These are phyloP conservation scores for Xylona heveae DNA, from an alignment of 495 filamentous ascomycete genomes.

Conservation along the genomic window DNA sequence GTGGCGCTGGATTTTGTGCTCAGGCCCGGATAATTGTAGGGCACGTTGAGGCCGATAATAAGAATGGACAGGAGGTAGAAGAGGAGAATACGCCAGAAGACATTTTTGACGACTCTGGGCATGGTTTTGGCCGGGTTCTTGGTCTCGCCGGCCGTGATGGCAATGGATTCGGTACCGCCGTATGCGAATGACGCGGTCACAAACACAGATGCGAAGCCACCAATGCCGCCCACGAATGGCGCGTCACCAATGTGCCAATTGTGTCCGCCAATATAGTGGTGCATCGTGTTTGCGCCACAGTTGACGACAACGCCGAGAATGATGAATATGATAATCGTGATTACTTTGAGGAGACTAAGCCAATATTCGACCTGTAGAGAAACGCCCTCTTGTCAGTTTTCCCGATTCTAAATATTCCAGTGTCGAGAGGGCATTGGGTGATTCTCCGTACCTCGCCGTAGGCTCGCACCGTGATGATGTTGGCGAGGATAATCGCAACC, in stretches of 20 bases:
- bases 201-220: slow-evolving; percentile 30
- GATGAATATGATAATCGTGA: slow-evolving; percentile 32
- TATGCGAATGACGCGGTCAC: slow-evolving; percentile 21
- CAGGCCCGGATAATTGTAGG: slow-evolving; percentile 27
- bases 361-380: slow-evolving; percentile 31
- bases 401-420: background rate
- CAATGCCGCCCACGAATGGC: slow-evolving; percentile 30
- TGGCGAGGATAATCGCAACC: slow-evolving; percentile 24
- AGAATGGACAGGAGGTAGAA: slow-evolving; percentile 30
- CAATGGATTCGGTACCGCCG: slow-evolving; percentile 33
- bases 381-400: slow-evolving; percentile 4
- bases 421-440: no score
- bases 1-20: slow-evolving; percentile 18
- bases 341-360: slow-evolving; percentile 31
- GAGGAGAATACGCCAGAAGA: slow-evolving; percentile 30
- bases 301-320: slow-evolving; percentile 29
- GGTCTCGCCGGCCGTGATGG: slow-evolving; percentile 32
- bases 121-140: slow-evolving; percentile 24
- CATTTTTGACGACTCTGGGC: slow-evolving; percentile 27
- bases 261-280: slow-evolving; percentile 24
- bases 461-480: slow-evolving; percentile 26
- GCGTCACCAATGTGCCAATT: slow-evolving; percentile 24
- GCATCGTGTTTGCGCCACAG: slow-evolving; percentile 23
- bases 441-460: slow-evolving; percentile 34
- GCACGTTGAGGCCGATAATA: slow-evolving; percentile 28